Evolutionary conservation across 2,329 filamentous ascomycete genomes (phyloP), one percentile per base, ranked within the genome.

Genomic region (Colletotrichum sp.): DNA sequence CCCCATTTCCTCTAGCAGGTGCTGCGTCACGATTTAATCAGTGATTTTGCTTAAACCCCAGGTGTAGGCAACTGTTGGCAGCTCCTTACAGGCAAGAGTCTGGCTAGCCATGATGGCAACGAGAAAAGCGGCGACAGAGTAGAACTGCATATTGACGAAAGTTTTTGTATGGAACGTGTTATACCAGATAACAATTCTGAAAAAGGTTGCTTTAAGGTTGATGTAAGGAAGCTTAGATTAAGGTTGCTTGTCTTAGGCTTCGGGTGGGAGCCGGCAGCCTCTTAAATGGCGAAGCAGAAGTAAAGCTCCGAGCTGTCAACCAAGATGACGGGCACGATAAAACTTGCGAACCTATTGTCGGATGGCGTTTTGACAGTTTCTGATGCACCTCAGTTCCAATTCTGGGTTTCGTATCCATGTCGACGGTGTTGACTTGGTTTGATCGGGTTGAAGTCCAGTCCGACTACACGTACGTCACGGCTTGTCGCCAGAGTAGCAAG

Each of bases 41-140:
- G 59, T 13, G 22, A 13, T 62, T 11, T 11, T 9, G 9, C 25
- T 32, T 19, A 5, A 62, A 8, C 13, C 12, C 1, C 16, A 61
- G 3, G 12, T 34, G 30, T 34, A 5, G 3, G 29, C n/a, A 22
- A 9, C 11, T 62, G 16, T 3, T 11, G 27, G 29, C 3, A 8
- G 30, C 19, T 19, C 27, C 64, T 66, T 52, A 66, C 64, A 49
- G 11, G 64, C 64, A 13, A 66, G 11, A 16, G 44, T 22, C 44
- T 52, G 44, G n/a, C 44, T 22, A 11, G 3, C 44, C 44, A 22
- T 52, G 5, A 52, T 1, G 44, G n/a, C 44, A 22, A 52, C 44
- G 44, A 52, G 44, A 52, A 52, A 7, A 52, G 44, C 0, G 44
- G 6, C 12, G 11, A 52, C 11, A 7, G n/a, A 52, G 6, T 4